Conservation (phyloP, 495 filamentous ascomycete genomes). For the Podospora australis region DNA sequence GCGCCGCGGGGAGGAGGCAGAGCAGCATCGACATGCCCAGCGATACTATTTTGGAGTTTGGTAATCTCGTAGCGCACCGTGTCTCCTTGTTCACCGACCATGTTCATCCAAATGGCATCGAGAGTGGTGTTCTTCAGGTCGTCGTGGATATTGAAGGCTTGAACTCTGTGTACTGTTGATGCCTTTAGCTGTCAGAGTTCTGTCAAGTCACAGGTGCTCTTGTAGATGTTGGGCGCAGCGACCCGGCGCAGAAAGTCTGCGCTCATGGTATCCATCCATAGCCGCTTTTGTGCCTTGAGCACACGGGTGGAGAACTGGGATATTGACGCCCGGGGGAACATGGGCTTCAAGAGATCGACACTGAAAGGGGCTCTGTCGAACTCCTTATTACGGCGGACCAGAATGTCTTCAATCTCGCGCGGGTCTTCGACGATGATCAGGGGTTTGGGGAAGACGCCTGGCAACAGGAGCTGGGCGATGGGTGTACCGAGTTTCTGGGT, state of each 20-base stretch:
- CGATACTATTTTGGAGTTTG: conserved; percentile 15
- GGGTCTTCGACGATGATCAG: conserved; percentile 26
- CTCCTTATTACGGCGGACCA: conserved; percentile 24
- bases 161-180: conserved; percentile 3
- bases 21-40: background rate
- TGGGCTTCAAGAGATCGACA: conserved; percentile 14
- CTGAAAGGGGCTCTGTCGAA: conserved; percentile 22
- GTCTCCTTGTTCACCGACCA: conserved; percentile 24
- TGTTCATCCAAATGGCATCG: conserved; percentile 30
- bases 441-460: conserved; percentile 13
- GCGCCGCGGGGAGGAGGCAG: background rate
- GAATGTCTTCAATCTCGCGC: conserved; percentile 25
- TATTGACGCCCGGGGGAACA: conserved; percentile 20
- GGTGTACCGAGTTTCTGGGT: conserved; percentile 21
- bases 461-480: conserved; percentile 24
- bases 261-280: conserved; percentile 30
- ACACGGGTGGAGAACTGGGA: conserved; percentile 23
- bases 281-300: conserved; percentile 24
- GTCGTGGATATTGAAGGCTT: conserved; percentile 18
- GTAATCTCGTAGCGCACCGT: conserved; percentile 15
- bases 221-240: conserved; percentile 26
- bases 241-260: conserved; percentile 26
- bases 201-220: conserved; percentile 20
- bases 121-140: conserved; percentile 31
- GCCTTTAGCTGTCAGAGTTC: conserved; percentile 32